Base-by-base conservation (phyloP, 257 asterid species). In the Anisodus acutangulus region DNA sequence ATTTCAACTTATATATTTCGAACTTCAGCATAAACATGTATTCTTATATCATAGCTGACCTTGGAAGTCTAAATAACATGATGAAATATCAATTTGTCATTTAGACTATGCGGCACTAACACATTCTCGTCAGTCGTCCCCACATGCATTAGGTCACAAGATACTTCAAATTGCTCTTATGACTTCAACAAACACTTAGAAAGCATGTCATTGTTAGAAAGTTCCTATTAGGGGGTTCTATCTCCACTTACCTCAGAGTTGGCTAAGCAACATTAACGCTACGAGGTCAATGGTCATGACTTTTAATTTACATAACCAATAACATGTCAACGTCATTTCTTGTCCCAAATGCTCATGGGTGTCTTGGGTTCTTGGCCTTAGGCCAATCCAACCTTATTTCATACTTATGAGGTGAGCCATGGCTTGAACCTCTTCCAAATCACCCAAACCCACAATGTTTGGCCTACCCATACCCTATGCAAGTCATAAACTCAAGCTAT, bases 331-430 rank as follows among this genome's bases (percentile, higher is more conserved):
- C 31, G 16, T 70, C 78, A 41, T 70, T 70, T 70, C 35, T 39
- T 37, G 31, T 69, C 78, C 26, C 54, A 69, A 69, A 70, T 17
- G 16, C 55, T 70, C 53, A 70, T 70, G 53, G 78, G 78, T 39
- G 15, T 41, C 35, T 70, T 70, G 35, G 78, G 78, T 8, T 16
- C 55, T 37, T 37, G 49, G 35, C 55, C 55, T 17, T 70, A 70
- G 78, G 78, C 78, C 6, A 39, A 69, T 69, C 69, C 78, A 69
- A 16, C 54, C 55, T 15, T 45, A 26, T 70, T 41, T 41, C 12
- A 39, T 70, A 15, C 35, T 22, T 69, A 7, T 69, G 78, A 69
- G 78, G 78, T 69, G 78, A 69, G 31, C 31, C 78, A 69, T 69
- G 13, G 16, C 55, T 69, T 41, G 54, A 69, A 41, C 54, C 22